Evolutionary conservation across 2,329 filamentous ascomycete genomes (phyloP), one percentile per base, ranked within the genome.

Genomic region (Alternaria sp.): DNA sequence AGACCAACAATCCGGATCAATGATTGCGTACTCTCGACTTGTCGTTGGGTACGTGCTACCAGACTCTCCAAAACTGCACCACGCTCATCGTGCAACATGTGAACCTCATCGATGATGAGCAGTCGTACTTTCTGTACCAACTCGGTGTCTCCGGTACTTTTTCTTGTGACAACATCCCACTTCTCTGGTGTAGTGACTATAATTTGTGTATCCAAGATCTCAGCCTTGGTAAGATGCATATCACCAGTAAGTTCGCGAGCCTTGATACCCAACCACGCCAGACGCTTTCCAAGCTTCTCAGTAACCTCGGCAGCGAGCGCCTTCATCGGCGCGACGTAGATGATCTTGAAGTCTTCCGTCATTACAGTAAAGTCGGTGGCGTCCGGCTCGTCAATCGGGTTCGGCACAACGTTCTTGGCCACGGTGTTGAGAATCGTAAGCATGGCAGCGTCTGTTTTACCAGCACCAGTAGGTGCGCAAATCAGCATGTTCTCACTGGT

Each of bases 321-420:
- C 79, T 99, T 99, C 96, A 99, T 99, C 0, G 95, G 96, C 1
- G 96, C 95, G 41, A 99, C 95, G 71, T 99, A 99, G 58, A 99
- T 93, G 70, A 99, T 94, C 80, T 99, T 98, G 85, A 98, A 97
- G 70, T 97, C 92, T 54, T 97, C 91, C 0, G 88, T 82, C 59
- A 91, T 86, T n/a, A 97, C 92, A 1, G 86, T 87, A 74, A 97
- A 97, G 40, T 97, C 91, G 0, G 85, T 89, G 0, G 91, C 89
- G 55, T 88, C 82, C 0, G 87, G 87, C 41, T 92, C 84, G 59
- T 97, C 92, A 10, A 90, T 84, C 0, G 94, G 94, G 67, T 89
- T 93, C 0, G 95, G 94, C 0, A 85, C 84, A 25, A 92, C 87
- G 72, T 98, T 94, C 76, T 97, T 94, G 2, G 92, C 89, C 59